Percentiles rank a stretch among this genome's conserved stretches.
Conservation (phyloP, 192 early-diverging fungal species). For the Phlyctochytrium arcticum region DNA sequence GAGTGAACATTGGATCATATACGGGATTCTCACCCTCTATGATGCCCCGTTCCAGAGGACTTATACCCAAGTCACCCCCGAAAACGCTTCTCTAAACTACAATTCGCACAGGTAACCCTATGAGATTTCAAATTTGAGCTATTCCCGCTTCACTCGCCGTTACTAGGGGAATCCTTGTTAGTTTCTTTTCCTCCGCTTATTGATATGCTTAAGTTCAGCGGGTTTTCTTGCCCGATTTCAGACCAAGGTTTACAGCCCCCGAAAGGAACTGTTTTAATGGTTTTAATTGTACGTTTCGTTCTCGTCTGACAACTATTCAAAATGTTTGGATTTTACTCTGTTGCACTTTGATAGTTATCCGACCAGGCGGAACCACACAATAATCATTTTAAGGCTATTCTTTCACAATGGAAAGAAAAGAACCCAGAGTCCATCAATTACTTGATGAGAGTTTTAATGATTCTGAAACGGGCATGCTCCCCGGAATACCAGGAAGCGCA, state of each 20-base stretch:
- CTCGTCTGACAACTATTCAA: constrained; percentile 25
- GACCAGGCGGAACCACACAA: neutral
- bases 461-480: constrained; percentile 58
- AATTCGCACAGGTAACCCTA: constrained; percentile 41
- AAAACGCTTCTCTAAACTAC: constrained; percentile 61
- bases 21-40: constrained; percentile 76
- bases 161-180: constrained; percentile 76
- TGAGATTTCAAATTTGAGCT: constrained; percentile 66
- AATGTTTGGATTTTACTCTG: neutral
- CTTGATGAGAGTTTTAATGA: constrained; percentile 39
- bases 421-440: neutral
- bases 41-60: constrained; percentile 67
- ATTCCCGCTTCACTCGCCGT: constrained; percentile 72
- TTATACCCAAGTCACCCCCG: constrained; percentile 37
- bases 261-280: too few species aligned
- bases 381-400: neutral
- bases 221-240: constrained; percentile 47
- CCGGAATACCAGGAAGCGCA: constrained; percentile 33
- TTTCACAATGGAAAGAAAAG: neutral
- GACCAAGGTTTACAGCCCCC: neutral
- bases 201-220: constrained; percentile 80
- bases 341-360: neutral
- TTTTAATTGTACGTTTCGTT: constrained; percentile 72
- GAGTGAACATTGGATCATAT: constrained; percentile 26
- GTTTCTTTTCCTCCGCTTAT: constrained; percentile 81